Percentiles rank a stretch among this genome's conserved stretches.
Conservation (phyloP, 2,329 filamentous ascomycete species). For the Nakataea oryzae region DNA sequence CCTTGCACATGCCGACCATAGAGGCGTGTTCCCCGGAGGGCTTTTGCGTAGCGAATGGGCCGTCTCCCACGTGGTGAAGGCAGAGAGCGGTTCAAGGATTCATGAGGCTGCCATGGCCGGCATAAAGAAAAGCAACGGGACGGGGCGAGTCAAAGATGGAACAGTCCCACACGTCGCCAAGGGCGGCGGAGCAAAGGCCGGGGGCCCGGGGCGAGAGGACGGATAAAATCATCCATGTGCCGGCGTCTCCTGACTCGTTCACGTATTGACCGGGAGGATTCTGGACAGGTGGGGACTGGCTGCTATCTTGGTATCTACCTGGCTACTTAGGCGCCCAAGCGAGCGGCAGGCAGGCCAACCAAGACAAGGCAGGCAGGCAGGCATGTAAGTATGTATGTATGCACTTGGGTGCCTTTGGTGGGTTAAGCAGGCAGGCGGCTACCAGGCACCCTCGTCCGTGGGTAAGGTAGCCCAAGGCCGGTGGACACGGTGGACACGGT, state of each 20-base stretch:
- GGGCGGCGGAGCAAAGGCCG: neutral
- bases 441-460: too few relatives aligned
- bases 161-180: neutral
- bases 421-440: too few relatives aligned
- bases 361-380: too few relatives aligned
- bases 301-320: neutral
- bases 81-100: neutral
- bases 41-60: neutral
- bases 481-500: too few relatives aligned
- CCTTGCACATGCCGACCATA: neutral
- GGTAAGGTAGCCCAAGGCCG: too few relatives aligned
- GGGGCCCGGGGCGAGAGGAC: neutral
- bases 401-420: too few relatives aligned
- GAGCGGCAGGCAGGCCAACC: neutral
- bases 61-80: neutral
- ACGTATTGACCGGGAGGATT: neutral
- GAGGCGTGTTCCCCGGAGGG: neutral
- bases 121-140: neutral
- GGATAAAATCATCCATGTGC: neutral
- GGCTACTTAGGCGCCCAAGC: neutral
- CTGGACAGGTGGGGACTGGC: neutral
- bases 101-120: neutral
- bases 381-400: too few relatives aligned
- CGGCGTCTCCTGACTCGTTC: neutral
- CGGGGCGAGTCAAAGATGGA: neutral